A percentile compares a stretch with the other conserved stretches of the same genome.
Evolutionary conservation across 208 protist genomes (phyloP).

Genomic region (Porcisia hertigi): DNA sequence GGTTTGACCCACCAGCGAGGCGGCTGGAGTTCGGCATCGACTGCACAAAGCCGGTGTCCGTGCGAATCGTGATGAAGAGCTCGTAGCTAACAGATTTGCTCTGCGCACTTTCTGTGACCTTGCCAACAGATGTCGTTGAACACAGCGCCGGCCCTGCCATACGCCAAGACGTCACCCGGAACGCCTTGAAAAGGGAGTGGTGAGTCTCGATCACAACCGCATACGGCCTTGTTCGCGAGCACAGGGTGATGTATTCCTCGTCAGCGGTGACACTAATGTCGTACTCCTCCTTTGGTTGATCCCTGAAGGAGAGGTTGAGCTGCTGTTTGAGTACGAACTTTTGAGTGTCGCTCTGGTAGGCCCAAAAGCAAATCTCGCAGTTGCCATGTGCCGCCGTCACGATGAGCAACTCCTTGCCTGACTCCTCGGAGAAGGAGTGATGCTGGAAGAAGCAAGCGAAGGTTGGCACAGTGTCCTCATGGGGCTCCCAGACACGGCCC

Average conservation of each 20-base stretch:
- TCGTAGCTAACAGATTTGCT: constrained; percentile 81
- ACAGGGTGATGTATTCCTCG: constrained; percentile 90
- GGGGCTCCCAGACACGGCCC: constrained; percentile 82
- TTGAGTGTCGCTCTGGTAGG: constrained; percentile 62
- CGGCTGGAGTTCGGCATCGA: constrained; percentile 76
- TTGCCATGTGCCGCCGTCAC: constrained; percentile 81
- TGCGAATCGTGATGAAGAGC: constrained; percentile 78
- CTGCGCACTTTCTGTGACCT: constrained; percentile 59
- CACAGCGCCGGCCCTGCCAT: constrained; percentile 58
- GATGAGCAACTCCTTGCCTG: constrained; percentile 51
- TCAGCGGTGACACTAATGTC: constrained; percentile 71
- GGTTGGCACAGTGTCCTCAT: constrained; percentile 67
- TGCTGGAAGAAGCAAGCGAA: constrained; percentile 84
- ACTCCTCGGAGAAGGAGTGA: constrained; percentile 57
- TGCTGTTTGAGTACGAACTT: constrained; percentile 86
- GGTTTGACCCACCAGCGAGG: constrained; percentile 69
- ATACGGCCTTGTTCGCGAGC: constrained; percentile 52
- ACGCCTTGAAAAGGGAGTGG: constrained; percentile 70
- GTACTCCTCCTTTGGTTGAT: constrained; percentile 44
- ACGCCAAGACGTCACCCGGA: constrained; percentile 85
- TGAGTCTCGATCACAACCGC: constrained; percentile 84
- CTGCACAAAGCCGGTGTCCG: constrained; percentile 67
- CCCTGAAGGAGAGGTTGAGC: constrained; percentile 58
- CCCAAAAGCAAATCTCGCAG: constrained; percentile 85
- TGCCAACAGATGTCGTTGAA: constrained; percentile 74